Percentiles rank a stretch among this genome's conserved stretches.
These are phyloP conservation scores for Ganoderma resinaceum DNA, from an alignment of 1,284 basidiomycete species.

Conservation along the genomic window DNA sequence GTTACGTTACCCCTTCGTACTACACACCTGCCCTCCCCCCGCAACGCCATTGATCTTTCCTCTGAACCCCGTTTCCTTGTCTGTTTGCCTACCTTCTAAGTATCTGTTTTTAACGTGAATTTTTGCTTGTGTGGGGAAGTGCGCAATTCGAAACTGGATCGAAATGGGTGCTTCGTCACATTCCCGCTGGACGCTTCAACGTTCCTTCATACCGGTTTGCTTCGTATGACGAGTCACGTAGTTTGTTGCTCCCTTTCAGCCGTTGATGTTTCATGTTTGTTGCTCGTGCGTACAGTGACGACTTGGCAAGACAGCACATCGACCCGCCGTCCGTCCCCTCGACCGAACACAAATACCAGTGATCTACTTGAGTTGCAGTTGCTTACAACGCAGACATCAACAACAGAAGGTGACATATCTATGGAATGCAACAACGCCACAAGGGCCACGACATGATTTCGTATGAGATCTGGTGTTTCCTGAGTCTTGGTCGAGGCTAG, in stretches of 20 bases:
- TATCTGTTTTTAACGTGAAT: background rate
- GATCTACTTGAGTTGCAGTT: background rate
- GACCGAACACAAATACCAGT: background rate
- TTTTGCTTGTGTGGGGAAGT: slow-evolving; percentile 12
- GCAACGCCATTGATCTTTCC: background rate
- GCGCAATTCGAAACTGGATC: slow-evolving; percentile 10
- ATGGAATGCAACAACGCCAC: too few relatives aligned
- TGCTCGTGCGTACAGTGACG: slow-evolving; percentile 29
- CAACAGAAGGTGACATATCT: too few relatives aligned
- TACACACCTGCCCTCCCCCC: slow-evolving; percentile 1
- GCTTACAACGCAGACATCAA: background rate
- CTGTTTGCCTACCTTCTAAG: slow-evolving; percentile 4
- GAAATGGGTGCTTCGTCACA: slow-evolving; percentile 10
- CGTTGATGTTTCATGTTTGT: slow-evolving; percentile 19
- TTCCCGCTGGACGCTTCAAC: slow-evolving; percentile 36
- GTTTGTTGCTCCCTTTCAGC: slow-evolving; percentile 11
- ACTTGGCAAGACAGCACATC: slow-evolving; percentile 33
- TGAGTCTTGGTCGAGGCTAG: too few relatives aligned
- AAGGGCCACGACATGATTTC: too few relatives aligned
- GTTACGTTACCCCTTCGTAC: slow-evolving; percentile 11
- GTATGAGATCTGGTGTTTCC: too few relatives aligned
- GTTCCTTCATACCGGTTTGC: slow-evolving; percentile 17
- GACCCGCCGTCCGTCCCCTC: slow-evolving; percentile 17
- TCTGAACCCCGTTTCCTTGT: slow-evolving; percentile 8
- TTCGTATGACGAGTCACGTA: slow-evolving; percentile 20